A percentile compares a stretch with the other conserved stretches of the same genome.
Conservation (phyloP, 495 filamentous ascomycete species). For the Penicillium tannophilum region DNA sequence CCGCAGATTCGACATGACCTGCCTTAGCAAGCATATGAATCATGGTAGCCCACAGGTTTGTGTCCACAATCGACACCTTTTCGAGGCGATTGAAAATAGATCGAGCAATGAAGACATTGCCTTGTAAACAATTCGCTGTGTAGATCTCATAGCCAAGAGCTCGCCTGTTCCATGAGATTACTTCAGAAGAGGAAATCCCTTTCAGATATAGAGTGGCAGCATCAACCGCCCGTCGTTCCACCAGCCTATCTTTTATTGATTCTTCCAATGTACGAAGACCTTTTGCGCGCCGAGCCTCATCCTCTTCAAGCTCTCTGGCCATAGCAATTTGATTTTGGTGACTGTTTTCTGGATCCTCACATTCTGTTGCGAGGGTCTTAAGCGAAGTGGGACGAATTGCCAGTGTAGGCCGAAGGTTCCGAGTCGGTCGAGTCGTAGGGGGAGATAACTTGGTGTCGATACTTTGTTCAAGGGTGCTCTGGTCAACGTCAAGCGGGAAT, state of each 20-base stretch:
- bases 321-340: constrained; percentile 12
- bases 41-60: constrained; percentile 42
- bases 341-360: neutral
- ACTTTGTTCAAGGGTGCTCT: neutral
- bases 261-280: constrained; percentile 17
- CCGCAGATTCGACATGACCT: constrained; percentile 43
- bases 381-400: neutral
- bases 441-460: neutral
- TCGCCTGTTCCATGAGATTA: constrained; percentile 33
- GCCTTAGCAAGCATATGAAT: constrained; percentile 44
- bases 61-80: constrained; percentile 34
- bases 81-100: constrained; percentile 42
- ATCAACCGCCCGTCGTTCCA: constrained; percentile 33
- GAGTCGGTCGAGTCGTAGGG: neutral
- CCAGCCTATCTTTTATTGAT: constrained; percentile 20
- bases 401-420: neutral
- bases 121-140: constrained; percentile 40
- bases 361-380: neutral
- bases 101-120: constrained; percentile 44
- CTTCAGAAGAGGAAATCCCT: constrained; percentile 16
- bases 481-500: neutral
- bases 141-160: constrained; percentile 37
- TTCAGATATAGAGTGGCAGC: constrained; percentile 44
- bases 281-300: constrained; percentile 5
- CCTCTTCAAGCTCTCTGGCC: constrained; percentile 18